phyloP scores from a whole-genome alignment of 2,329 filamentous ascomycete species.

The Trichoderma aggressivum region DNA sequence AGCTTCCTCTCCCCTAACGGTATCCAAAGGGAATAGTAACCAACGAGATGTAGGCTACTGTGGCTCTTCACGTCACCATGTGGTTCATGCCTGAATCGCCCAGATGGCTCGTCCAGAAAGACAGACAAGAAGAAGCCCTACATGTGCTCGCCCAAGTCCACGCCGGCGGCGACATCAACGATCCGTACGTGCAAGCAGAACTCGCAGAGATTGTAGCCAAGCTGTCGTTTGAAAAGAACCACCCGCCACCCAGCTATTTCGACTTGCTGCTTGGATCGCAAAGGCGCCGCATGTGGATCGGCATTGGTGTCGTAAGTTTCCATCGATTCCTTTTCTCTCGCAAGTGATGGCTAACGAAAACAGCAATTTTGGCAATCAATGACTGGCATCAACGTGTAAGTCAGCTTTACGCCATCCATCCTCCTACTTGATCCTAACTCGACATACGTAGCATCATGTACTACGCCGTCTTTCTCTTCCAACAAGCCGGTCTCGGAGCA shows the following conservation, averaged over 20 bases:
- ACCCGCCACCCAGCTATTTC: slow-evolving; percentile 16
- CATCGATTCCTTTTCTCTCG: too few relatives aligned
- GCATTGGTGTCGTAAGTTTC: slow-evolving; percentile 18
- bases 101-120: slow-evolving; percentile 14
- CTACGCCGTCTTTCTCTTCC: slow-evolving; percentile 19
- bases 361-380: slow-evolving; percentile 22
- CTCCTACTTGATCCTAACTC: not conserved
- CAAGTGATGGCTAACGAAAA: not conserved
- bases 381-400: slow-evolving; percentile 20
- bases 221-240: slow-evolving; percentile 14
- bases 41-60: not conserved
- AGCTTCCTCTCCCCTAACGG: not conserved
- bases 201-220: slow-evolving; percentile 17
- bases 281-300: slow-evolving; percentile 19
- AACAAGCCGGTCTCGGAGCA: slow-evolving; percentile 16
- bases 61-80: slow-evolving; percentile 16
- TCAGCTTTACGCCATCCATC: too few relatives aligned
- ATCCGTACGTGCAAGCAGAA: slow-evolving; percentile 12
- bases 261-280: slow-evolving; percentile 17
- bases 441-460: slow-evolving; percentile 18
- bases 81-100: slow-evolving; percentile 18
- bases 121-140: slow-evolving; percentile 14
- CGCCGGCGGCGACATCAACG: not conserved
- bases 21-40: not conserved
- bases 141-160: slow-evolving; percentile 6